phyloP scores from a whole-genome alignment of 2,329 filamentous ascomycete genomes.

The Phyllachora maydis region DNA sequence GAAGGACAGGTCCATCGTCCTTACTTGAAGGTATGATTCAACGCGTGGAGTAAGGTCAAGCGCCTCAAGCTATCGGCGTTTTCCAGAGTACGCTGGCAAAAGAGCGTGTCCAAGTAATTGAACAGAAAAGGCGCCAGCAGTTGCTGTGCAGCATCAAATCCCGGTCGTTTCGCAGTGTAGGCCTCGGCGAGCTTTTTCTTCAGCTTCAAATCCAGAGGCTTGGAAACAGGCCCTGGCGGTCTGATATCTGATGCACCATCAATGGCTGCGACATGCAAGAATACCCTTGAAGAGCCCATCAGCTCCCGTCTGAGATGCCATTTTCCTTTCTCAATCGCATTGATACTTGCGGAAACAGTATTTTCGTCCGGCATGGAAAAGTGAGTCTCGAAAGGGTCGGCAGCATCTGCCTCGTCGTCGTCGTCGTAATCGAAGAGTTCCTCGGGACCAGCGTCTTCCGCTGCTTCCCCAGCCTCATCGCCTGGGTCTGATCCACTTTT shows the following conservation, averaged over 20 bases:
- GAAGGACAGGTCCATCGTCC: conserved; percentile 5
- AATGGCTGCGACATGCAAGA: conserved; percentile 22
- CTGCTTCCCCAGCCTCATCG: conserved; percentile 21
- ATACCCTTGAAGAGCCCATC: conserved; percentile 23
- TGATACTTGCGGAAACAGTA: conserved; percentile 30
- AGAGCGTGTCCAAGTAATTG: conserved; percentile 63
- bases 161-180: conserved; percentile 28
- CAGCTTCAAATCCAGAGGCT: conserved; percentile 31
- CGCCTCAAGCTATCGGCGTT: conserved; percentile 52
- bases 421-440: conserved; percentile 21
- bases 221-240: conserved; percentile 14
- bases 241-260: conserved; percentile 12
- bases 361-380: conserved; percentile 50
- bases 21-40: conserved; percentile 83
- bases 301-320: conserved; percentile 28
- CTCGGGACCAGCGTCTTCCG: conserved; percentile 13
- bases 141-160: conserved; percentile 41
- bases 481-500: conserved; percentile 18
- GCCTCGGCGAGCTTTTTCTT: conserved; percentile 47
- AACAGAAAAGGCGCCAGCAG: conserved; percentile 54
- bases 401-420: conserved; percentile 20
- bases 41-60: conserved; percentile 58
- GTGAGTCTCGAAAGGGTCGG: conserved; percentile 64
- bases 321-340: conserved; percentile 23
- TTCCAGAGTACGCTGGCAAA: conserved; percentile 46